Evolutionary conservation across 2,329 filamentous ascomycete species (phyloP), one percentile per base, ranked within the genome.

Genomic region (Chaetomium olivaceum): DNA sequence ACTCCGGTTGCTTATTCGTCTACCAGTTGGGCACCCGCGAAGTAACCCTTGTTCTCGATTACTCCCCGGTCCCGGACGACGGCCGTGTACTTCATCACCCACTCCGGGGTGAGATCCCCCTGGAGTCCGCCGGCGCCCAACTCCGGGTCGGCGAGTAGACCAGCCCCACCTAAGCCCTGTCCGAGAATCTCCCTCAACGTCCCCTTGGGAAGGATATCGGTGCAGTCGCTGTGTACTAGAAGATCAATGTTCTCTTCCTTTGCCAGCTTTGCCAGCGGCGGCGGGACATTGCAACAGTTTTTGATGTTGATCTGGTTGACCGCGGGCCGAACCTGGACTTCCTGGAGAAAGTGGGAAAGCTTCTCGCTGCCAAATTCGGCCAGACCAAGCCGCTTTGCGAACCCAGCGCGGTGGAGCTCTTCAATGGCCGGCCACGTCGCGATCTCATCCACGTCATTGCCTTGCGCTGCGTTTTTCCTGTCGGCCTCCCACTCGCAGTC

Each of bases 1-100:
- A 5, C 27, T 16, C 33, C 58, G n/a, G n/a, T 48, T n/a, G 8
- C 29, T 61, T 73, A 77, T 57, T 67, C 65, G 63, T 82, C 80
- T 56, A 81, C 80, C 70, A 95, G 78, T 74, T 92, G 89, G 3
- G 93, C 94, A 23, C 89, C 87, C 1, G 94, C 94, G 81, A 97
- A 97, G 78, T 97, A 98, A 8, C 95, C 95, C 82, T 98, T 99
- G 76, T 95, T 97, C 82, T 99, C 95, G 70, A 99, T 94, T 9
- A 99, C 95, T 16, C 95, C 95, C 62, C 95, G 85, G 76, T 98
- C 91, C 77, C 91, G 91, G 50, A 98, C 92, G 65, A 98, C 94
- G 1, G 95, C 95, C 46, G 94, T 97, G 76, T 99, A 99, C 76
- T 98, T 96, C 71, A 94, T 90, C 31, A 98, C 95, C 94, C 95